Conservation (phyloP, 2,329 filamentous ascomycete genomes). For the Neonectria hederae region DNA sequence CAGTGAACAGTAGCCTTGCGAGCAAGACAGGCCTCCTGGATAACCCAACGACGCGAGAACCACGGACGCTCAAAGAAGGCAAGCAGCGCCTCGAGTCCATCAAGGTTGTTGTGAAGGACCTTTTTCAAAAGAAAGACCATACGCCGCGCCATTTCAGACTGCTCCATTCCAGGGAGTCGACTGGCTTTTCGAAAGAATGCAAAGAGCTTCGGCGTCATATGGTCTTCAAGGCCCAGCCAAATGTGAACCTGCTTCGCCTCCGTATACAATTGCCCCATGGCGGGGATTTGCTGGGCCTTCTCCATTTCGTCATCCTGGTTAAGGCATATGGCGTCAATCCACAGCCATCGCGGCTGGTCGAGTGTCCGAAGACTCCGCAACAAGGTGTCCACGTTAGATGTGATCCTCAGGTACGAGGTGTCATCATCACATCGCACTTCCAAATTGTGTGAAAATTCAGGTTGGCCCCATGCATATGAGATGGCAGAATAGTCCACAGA, state of each 20-base stretch:
- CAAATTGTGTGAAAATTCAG: too few species aligned
- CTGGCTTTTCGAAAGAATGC: conserved; percentile 13
- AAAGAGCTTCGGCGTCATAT: conserved; percentile 4
- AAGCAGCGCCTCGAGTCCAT: too few species aligned
- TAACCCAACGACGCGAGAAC: conserved; percentile 21
- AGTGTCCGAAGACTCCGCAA: conserved; percentile 9
- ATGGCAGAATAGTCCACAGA: too few species aligned
- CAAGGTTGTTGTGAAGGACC: too few species aligned
- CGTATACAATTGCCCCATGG: conserved; percentile 7
- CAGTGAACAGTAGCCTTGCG: conserved; percentile 11
- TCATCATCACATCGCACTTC: too few species aligned
- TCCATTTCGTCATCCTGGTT: conserved; percentile 5
- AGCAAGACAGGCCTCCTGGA: conserved; percentile 18
- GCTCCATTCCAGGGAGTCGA: neutral
- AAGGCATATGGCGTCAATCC: conserved; percentile 12
- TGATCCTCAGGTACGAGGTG: conserved; percentile 10
- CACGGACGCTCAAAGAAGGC: conserved; percentile 10
- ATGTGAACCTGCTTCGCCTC: conserved; percentile 8
- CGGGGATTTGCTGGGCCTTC: conserved; percentile 11
- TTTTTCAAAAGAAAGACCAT: too few species aligned
- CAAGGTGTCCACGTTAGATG: conserved; percentile 5
- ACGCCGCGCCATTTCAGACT: neutral
- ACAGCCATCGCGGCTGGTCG: neutral
- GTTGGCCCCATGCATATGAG: too few species aligned
- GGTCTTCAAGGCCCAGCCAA: conserved; percentile 10